These are phyloP conservation scores for Fusarium luffae DNA, from an alignment of 2,329 filamentous ascomycete genomes.

Conservation along the genomic window DNA sequence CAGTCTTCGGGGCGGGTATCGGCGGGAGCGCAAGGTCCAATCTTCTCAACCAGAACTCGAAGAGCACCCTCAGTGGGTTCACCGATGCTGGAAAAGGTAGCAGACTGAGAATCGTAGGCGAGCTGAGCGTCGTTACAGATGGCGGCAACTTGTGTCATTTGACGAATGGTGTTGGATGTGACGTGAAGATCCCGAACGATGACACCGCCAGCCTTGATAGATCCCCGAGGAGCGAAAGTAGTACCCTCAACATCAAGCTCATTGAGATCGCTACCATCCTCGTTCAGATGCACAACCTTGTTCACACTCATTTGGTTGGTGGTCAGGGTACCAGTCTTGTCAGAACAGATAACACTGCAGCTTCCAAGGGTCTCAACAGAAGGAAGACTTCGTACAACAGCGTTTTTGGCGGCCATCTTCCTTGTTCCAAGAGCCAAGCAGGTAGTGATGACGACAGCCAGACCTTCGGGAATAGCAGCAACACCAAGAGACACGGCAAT, in stretches of 20 bases:
- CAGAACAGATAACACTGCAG: conserved; percentile 99
- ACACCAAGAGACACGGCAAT: conserved; percentile 98
- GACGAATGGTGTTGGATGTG: conserved; percentile 79
- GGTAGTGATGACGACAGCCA: conserved; percentile 98
- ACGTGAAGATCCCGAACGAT: conserved; percentile 74
- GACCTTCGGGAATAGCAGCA: conserved; percentile 95
- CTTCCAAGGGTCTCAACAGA: conserved; percentile 98
- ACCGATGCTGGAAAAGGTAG: conserved; percentile 83
- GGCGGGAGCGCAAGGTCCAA: conserved; percentile 79
- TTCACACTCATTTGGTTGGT: conserved; percentile 99
- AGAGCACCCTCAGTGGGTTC: conserved; percentile 96
- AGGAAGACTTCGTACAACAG: conserved; percentile 93
- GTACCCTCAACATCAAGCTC: conserved; percentile 93
- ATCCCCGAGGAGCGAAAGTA: conserved; percentile 87
- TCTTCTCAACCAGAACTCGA: conserved; percentile 90
- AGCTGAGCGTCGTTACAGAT: conserved; percentile 92
- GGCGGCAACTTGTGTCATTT: conserved; percentile 77
- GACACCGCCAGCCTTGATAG: conserved; percentile 76
- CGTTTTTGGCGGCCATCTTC: conserved; percentile 99
- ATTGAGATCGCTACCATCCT: conserved; percentile 77
- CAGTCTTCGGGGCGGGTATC: conserved; percentile 68
- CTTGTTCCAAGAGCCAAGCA: conserved; percentile 95
- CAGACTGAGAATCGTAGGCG: conserved; percentile 80
- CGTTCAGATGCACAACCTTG: conserved; percentile 86
- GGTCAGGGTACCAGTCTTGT: conserved; percentile 97